Evolutionary conservation across 805 yeast genomes (phyloP).

Genomic region (Kregervanrija pseudodelftensis): DNA sequence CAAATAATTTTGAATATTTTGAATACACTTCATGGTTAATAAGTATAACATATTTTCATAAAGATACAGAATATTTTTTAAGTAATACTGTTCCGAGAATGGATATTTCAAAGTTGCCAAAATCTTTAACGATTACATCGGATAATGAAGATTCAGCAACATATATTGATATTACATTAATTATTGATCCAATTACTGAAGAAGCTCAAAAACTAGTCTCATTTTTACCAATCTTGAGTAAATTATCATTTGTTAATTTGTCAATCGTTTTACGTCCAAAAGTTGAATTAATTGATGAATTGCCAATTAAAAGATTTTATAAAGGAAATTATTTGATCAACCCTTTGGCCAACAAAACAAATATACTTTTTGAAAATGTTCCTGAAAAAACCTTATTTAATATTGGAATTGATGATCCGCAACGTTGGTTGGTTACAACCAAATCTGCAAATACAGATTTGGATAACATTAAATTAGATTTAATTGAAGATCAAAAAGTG

Average conservation of each 20-base stretch:
- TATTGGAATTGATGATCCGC: slow-evolving; percentile 52
- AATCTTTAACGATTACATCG: slow-evolving; percentile 4
- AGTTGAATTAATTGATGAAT: slow-evolving; percentile 26
- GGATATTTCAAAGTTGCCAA: slow-evolving; percentile 5
- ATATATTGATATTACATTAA: slow-evolving; percentile 44
- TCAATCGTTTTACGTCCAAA: slow-evolving; percentile 53
- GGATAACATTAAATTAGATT: slow-evolving; percentile 46
- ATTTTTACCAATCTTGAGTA: slow-evolving; percentile 29
- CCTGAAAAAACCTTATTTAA: slow-evolving; percentile 48
- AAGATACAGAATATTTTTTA: slow-evolving; percentile 24
- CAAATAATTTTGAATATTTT: slow-evolving; percentile 13
- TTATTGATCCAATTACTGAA: slow-evolving; percentile 70
- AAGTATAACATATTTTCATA: slow-evolving; percentile 18
- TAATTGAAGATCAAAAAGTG: slow-evolving; percentile 31
- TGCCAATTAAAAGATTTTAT: slow-evolving; percentile 55
- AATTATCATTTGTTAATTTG: slow-evolving; percentile 45
- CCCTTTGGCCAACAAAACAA: slow-evolving; percentile 26
- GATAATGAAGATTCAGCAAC: slow-evolving; percentile 3
- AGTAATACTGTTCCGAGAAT: slow-evolving; percentile 18
- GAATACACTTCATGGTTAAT: slow-evolving; percentile 19
- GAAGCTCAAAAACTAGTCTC: slow-evolving; percentile 56
- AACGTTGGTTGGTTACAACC: slow-evolving; percentile 60
- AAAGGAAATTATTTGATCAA: slow-evolving; percentile 33
- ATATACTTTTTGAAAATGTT: slow-evolving; percentile 35
- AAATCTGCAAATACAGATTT: slow-evolving; percentile 49